Conservation (phyloP, 2,329 filamentous ascomycete species). For the Didymella pomorum region DNA sequence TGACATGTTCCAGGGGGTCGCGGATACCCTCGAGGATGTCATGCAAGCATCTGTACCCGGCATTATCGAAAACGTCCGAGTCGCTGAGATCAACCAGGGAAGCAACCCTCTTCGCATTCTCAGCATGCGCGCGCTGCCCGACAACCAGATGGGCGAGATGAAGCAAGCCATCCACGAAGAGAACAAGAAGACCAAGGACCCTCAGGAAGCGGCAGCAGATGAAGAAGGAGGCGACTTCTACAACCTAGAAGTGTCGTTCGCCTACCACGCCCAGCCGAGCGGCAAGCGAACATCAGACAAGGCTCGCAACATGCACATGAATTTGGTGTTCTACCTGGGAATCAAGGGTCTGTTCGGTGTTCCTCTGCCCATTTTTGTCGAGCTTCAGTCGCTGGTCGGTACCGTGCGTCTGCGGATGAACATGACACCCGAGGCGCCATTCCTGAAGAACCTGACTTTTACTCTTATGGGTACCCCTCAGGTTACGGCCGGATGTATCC, state of each 20-base stretch:
- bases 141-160: slow-evolving; percentile 80
- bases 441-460: slow-evolving; percentile 89
- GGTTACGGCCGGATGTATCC: slow-evolving; percentile 86
- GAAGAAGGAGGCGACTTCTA: slow-evolving; percentile 93
- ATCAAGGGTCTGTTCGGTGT: slow-evolving; percentile 88
- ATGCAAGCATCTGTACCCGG: slow-evolving; percentile 95
- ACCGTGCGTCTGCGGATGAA: slow-evolving; percentile 84
- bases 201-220: slow-evolving; percentile 84
- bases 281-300: slow-evolving; percentile 76
- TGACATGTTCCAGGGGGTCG: slow-evolving; percentile 89
- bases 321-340: slow-evolving; percentile 91
- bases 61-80: slow-evolving; percentile 91
- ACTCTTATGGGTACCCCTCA: slow-evolving; percentile 95
- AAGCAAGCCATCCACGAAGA: slow-evolving; percentile 81
- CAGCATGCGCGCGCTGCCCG: slow-evolving; percentile 84
- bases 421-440: slow-evolving; percentile 89
- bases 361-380: slow-evolving; percentile 86
- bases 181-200: slow-evolving; percentile 82
- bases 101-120: slow-evolving; percentile 89
- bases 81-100: slow-evolving; percentile 94
- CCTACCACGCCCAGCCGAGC: slow-evolving; percentile 86
- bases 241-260: slow-evolving; percentile 88
- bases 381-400: slow-evolving; percentile 88
- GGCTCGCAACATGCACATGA: slow-evolving; percentile 96
- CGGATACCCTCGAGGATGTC: slow-evolving; percentile 93